Base-by-base conservation (phyloP, 2,329 filamentous ascomycete species). In the Penicillium sumatraense region DNA sequence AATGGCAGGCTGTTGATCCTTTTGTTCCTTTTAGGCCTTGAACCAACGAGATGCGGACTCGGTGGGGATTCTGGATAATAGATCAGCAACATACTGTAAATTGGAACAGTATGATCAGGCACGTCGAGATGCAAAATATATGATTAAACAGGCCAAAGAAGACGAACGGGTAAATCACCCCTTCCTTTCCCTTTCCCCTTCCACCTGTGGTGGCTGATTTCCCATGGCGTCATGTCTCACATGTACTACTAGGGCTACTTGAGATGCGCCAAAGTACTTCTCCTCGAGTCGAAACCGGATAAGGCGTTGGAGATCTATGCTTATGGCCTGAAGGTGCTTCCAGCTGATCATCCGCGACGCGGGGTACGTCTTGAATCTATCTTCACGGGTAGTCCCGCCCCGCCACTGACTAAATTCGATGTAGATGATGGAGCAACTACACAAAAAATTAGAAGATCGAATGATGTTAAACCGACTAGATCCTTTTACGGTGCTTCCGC, bases 221-320 rank as follows among this genome's bases (percentile, higher is more conserved):
- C 2, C 7, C 11, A 20, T 14, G 9, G 23, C 10, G 16, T 9
- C 13, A 14, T 16, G 5, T 16, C 48, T 61, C 11, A 57, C 46
- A n/a, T 31, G 14, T 35, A 53, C 29, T 42, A 49, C 0, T 44
- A 79, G 68, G 84, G 84, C 8, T 86, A 87, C 65, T 66, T 86
- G 24, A 80, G 83, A 50, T 81, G 81, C 23, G 83, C 78, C 2
- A 80, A 80, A 53, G 67, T 77, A 5, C 72, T 80, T 23, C 59
- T 73, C 10, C 57, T 75, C 55, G 78, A 81, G 71, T 74, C 77
- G 10, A 84, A 82, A 63, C 67, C 72, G 2, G 75, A 79, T n/a
- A 79, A 78, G 21, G 85, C 85, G 5, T 63, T 83, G 11, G 77
- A 80, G 10, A 79, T 86, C 21, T 87, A 86, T 68, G 76, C 79